Percentiles rank a stretch among this genome's conserved stretches.
Evolutionary conservation across 257 asterid species (phyloP).

Genomic region (Mitragyna speciosa): DNA sequence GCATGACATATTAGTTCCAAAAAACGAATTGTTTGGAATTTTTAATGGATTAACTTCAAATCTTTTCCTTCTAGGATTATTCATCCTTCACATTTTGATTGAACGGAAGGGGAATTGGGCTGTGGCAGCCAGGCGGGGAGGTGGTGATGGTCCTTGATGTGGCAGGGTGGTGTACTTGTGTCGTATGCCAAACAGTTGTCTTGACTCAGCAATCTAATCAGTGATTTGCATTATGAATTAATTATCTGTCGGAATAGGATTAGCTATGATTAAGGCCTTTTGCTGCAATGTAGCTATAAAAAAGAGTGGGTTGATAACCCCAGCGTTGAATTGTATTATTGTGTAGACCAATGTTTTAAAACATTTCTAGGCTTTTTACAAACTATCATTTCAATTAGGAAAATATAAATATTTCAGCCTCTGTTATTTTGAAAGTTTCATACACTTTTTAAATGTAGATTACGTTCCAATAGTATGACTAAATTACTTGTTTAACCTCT

Average conservation of each 20-base stretch:
- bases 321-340: neutral
- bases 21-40: neutral
- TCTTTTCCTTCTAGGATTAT: neutral
- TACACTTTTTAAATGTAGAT: no score
- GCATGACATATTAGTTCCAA: neutral
- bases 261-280: neutral
- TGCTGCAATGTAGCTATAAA: constrained; percentile 1
- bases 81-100: neutral
- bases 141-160: neutral
- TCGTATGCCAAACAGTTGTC: neutral
- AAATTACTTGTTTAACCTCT: no score
- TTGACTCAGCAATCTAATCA: constrained; percentile 13
- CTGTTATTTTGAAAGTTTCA: no score
- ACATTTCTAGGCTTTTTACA: neutral
- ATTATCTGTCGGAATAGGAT: neutral
- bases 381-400: constrained; percentile 18
- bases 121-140: no score
- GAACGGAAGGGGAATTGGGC: neutral
- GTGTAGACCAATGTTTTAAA: constrained; percentile 4
- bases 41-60: neutral
- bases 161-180: neutral
- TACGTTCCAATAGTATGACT: no score
- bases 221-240: neutral
- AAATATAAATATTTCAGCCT: no score
- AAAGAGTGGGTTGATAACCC: neutral